Evolutionary conservation across 2,329 filamentous ascomycete species (phyloP).

Genomic region (Colletotrichum trifolii): DNA sequence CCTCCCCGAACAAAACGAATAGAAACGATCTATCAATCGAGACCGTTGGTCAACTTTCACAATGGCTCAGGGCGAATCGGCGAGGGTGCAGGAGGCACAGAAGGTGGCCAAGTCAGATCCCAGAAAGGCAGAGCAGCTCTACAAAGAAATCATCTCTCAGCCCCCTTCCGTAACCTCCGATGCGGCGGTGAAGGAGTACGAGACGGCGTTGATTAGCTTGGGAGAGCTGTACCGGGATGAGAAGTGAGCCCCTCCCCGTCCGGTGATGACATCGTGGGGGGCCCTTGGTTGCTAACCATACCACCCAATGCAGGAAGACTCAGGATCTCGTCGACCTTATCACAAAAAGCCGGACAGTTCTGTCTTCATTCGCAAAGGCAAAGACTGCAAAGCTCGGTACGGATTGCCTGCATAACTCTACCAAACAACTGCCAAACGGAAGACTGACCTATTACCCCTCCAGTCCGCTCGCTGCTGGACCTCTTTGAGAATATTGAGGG

Average conservation of each 20-base stretch:
- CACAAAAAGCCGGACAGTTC: constrained; percentile 87
- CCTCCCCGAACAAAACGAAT: background rate
- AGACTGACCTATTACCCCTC: constrained; percentile 2
- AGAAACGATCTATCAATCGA: constrained; percentile 4
- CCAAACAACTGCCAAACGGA: background rate
- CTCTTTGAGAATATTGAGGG: constrained; percentile 94
- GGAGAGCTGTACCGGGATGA: constrained; percentile 94
- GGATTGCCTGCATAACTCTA: constrained; percentile 44
- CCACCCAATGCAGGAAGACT: constrained; percentile 67
- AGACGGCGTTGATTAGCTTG: constrained; percentile 86
- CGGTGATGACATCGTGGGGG: constrained; percentile 42
- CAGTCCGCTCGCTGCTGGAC: constrained; percentile 96
- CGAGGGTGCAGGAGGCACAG: constrained; percentile 87
- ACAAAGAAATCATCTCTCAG: constrained; percentile 89
- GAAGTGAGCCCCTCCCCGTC: constrained; percentile 64
- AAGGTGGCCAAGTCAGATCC: constrained; percentile 84
- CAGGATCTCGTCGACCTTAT: constrained; percentile 91
- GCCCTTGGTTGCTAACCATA: constrained; percentile 26
- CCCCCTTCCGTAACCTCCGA: constrained; percentile 86
- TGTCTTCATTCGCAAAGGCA: constrained; percentile 97
- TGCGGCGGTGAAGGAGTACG: constrained; percentile 89
- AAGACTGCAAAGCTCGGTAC: constrained; percentile 98
- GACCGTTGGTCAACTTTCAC: constrained; percentile 18
- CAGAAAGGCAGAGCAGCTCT: constrained; percentile 84
- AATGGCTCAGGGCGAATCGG: constrained; percentile 70